Evolutionary conservation across 805 yeast genomes (phyloP), one percentile per base, ranked within the genome.

Genomic region (Candida oleophila): DNA sequence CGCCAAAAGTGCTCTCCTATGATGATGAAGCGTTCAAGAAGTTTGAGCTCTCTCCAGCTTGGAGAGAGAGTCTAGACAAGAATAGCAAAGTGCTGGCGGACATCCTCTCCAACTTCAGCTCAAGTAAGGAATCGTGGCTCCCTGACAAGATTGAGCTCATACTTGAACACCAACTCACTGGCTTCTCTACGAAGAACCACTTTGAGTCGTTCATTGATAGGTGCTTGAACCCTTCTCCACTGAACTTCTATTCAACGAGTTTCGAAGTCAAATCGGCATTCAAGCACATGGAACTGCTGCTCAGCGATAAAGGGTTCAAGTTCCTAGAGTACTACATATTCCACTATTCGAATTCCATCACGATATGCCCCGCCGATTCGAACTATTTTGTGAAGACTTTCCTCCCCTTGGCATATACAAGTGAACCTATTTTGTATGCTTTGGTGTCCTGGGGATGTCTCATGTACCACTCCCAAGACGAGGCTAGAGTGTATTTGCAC

Each of bases 361-460:
- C 45, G 19, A 25, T 42, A 3, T 22, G 45, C 12, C 41, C 41
- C 4, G 34, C 20, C 11, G 14, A 14, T 11, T 42, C 40, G 4
- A 44, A 44, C 19, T 44, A 44, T 15, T 33, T 44, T 21, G 28
- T 44, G 16, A 44, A 44, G 16, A 39, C 47, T 2, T 44, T 44
- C 22, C 20, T 40, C 2, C 34, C 42, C 25, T 20, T 44, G 14
- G 47, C 47, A 11, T 20, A 21, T 19, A 19, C 47, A 3, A 38
- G 38, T 30, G 38, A 22, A 30, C 18, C 43, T 15, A 38, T 44
- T 22, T 34, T 32, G 32, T 38, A 40, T 18, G 47, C 47, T n/a
- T 38, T 44, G 12, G 42, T 32, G 19, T 21, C 38, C 4, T 44
- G 47, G 47, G 47, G 47, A 46, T 5, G 36, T 15, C 45, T 42